These are phyloP conservation scores for Pseudozyma sp. DNA, from an alignment of 1,284 basidiomycete species.

Conservation along the genomic window DNA sequence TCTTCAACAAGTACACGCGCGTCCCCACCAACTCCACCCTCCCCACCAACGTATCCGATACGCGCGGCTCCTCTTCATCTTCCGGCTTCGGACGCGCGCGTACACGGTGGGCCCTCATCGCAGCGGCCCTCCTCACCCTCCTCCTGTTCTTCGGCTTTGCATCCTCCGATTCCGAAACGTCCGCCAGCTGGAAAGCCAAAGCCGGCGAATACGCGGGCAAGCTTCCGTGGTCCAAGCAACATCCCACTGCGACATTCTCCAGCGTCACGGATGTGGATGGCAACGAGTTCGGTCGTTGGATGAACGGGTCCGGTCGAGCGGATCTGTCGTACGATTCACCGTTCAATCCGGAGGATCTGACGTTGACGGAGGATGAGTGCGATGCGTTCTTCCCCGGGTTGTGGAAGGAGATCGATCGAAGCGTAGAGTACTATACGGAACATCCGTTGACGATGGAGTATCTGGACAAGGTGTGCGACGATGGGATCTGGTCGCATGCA, in stretches of 20 bases:
- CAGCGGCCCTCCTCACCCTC: conserved; percentile 17
- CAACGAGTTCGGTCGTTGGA: conserved; percentile 42
- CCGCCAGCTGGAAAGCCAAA: conserved; percentile 26
- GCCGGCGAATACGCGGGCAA: conserved; percentile 43
- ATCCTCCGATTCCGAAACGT: conserved; percentile 16
- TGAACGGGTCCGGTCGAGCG: conserved; percentile 40
- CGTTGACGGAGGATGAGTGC: conserved; percentile 62
- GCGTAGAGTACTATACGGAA: conserved; percentile 51
- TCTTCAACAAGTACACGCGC: conserved; percentile 40
- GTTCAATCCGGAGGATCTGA: conserved; percentile 63
- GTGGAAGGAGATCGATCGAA: conserved; percentile 61
- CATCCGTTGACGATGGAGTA: conserved; percentile 46
- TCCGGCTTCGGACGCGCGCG: conserved; percentile 48
- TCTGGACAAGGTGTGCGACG: conserved; percentile 60
- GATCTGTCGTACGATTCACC: conserved; percentile 52
- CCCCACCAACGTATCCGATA: conserved; percentile 20
- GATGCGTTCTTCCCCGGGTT: conserved; percentile 63
- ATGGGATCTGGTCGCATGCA: conserved; percentile 60
- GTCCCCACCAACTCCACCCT: conserved; percentile 31
- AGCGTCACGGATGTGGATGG: conserved; percentile 20
- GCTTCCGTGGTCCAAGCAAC: conserved; percentile 10
- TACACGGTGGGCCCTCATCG: conserved; percentile 49
- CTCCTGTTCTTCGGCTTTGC: conserved; percentile 41
- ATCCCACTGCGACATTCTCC: background rate
- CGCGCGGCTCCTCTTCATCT: conserved; percentile 8